Percentiles rank a stretch among this genome's conserved stretches.
phyloP scores from a whole-genome alignment of 805 yeast genomes.

The Kuraishia capsulata region DNA sequence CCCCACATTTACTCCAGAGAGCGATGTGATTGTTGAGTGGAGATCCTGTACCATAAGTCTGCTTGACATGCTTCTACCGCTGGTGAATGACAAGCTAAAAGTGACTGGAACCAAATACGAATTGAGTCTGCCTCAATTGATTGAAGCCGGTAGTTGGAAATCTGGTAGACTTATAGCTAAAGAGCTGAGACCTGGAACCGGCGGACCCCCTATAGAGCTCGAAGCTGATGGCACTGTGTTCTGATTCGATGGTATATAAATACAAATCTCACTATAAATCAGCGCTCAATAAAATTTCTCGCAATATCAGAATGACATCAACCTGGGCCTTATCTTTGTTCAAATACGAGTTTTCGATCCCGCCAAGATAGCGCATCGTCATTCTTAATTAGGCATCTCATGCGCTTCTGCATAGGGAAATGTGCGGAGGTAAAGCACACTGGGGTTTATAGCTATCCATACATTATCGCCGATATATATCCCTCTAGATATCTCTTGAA shows the following conservation, averaged over 20 bases:
- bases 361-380: too few species aligned
- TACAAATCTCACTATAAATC: neutral
- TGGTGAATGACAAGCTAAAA: conserved; percentile 37
- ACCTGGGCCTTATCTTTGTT: too few species aligned
- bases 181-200: conserved; percentile 32
- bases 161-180: conserved; percentile 57
- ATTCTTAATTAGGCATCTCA: too few species aligned
- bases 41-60: conserved; percentile 52
- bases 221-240: conserved; percentile 60
- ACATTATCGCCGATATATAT: too few species aligned
- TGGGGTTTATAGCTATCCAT: too few species aligned
- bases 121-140: conserved; percentile 43
- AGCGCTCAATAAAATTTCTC: neutral
- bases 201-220: conserved; percentile 58
- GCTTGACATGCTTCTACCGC: conserved; percentile 41
- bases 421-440: too few species aligned
- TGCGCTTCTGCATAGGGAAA: too few species aligned
- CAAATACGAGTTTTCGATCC: too few species aligned
- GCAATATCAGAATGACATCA: too few species aligned
- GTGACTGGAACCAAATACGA: conserved; percentile 19
- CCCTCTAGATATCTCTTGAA: too few species aligned
- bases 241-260: conserved; percentile 12
- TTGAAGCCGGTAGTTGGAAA: conserved; percentile 65
- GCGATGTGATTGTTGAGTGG: conserved; percentile 62
- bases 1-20: conserved; percentile 44